Conservation (phyloP, 164 flowering plant species). For the Warburgia ugandensis region DNA sequence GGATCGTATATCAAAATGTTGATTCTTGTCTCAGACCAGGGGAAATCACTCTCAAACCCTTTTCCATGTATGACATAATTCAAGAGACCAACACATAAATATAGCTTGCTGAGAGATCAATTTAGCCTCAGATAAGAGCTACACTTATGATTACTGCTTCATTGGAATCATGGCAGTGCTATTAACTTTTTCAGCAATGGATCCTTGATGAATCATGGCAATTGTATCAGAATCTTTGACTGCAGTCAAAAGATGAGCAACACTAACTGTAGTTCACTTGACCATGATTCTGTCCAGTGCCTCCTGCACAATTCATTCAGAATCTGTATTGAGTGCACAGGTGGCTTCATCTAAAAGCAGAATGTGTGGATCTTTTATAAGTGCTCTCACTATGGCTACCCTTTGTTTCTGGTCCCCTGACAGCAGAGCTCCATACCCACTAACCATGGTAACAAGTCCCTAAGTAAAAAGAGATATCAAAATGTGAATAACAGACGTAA, state of each 20-base stretch:
- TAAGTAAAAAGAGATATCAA: slow-evolving; percentile 11
- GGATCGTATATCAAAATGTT: not conserved
- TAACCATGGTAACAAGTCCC: slow-evolving; percentile 68
- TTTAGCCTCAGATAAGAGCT: too few species aligned
- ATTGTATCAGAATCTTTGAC: slow-evolving; percentile 58
- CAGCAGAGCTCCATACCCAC: too few species aligned
- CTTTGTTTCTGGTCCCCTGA: too few species aligned
- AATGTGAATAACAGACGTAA: too few species aligned
- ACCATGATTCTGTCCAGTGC: slow-evolving; percentile 66
- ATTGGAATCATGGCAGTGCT: not conserved
- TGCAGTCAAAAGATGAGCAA: slow-evolving; percentile 73
- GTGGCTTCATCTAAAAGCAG: slow-evolving; percentile 72
- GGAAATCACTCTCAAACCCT: too few species aligned
- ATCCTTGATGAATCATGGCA: slow-evolving; percentile 70
- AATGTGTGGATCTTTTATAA: slow-evolving; percentile 60
- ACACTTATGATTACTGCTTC: too few species aligned
- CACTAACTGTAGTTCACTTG: slow-evolving; percentile 64
- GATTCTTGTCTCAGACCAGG: too few species aligned
- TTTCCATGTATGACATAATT: too few species aligned
- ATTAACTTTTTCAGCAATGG: slow-evolving; percentile 52
- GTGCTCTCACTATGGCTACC: slow-evolving; percentile 79
- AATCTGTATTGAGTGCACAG: slow-evolving; percentile 71
- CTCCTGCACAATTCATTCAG: slow-evolving; percentile 69
- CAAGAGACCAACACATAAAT: too few species aligned
- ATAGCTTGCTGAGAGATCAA: too few species aligned